These are phyloP conservation scores for Zygosaccharomyces pseudorouxii DNA, from an alignment of 805 yeast genomes.

Conservation along the genomic window DNA sequence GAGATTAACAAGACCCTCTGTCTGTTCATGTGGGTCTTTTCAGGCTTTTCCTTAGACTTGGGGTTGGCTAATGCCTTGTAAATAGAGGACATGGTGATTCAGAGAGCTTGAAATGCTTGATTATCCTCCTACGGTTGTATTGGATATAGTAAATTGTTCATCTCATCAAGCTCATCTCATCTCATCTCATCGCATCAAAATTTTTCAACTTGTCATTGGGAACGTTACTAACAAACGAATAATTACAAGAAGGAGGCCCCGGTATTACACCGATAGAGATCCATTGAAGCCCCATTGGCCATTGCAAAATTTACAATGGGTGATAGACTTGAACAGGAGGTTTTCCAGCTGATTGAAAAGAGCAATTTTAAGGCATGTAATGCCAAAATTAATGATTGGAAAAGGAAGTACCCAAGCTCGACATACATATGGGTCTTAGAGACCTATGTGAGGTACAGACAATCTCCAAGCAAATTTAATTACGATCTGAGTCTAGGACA, in stretches of 20 bases:
- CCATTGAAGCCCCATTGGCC: background rate
- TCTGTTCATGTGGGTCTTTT: slow-evolving; percentile 65
- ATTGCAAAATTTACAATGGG: slow-evolving; percentile 19
- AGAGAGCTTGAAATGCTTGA: background rate
- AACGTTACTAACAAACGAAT: background rate
- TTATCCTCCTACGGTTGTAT: background rate
- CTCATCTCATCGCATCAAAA: slow-evolving; percentile 14
- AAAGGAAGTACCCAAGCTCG: slow-evolving; percentile 52
- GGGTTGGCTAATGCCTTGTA: slow-evolving; percentile 61
- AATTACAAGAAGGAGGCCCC: background rate
- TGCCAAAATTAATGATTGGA: slow-evolving; percentile 41
- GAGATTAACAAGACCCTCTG: slow-evolving; percentile 87
- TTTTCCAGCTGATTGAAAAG: slow-evolving; percentile 44
- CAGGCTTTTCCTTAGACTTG: slow-evolving; percentile 36
- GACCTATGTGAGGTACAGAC: slow-evolving; percentile 30
- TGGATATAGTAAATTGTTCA: background rate
- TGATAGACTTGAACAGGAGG: slow-evolving; percentile 32
- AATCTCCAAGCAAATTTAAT: slow-evolving; percentile 31
- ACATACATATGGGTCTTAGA: slow-evolving; percentile 43
- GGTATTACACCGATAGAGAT: slow-evolving; percentile 1
- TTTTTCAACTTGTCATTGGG: slow-evolving; percentile 8
- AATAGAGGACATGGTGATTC: slow-evolving; percentile 56
- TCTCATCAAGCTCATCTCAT: slow-evolving; percentile 13
- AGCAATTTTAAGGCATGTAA: slow-evolving; percentile 50
- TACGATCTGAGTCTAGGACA: slow-evolving; percentile 29